Conservation (phyloP, 73 alveolate species). For the Paramecium primaurelia region DNA sequence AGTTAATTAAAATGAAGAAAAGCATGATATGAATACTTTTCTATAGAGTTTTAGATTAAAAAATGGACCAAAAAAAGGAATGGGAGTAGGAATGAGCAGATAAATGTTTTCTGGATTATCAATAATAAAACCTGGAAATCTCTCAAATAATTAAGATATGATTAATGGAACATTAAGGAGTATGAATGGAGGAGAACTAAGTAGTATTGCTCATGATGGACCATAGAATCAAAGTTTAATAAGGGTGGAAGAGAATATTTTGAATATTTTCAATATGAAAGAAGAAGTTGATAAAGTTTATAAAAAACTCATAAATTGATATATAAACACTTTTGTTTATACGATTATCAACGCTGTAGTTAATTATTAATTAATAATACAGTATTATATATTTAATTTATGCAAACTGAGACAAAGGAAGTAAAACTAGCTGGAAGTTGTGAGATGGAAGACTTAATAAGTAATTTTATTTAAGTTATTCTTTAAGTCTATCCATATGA, state of each 20-base stretch:
- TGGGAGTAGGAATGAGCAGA: neutral
- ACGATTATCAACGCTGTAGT: neutral
- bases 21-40: neutral
- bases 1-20: neutral
- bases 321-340: neutral
- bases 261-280: neutral
- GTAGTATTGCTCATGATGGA: neutral
- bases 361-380: neutral
- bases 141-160: neutral
- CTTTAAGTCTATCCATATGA: conserved; percentile 7
- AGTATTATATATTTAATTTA: neutral
- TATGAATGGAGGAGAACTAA: neutral
- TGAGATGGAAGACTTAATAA: conserved; percentile 36
- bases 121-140: neutral
- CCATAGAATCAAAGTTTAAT: neutral
- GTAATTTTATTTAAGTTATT: neutral
- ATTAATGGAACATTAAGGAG: neutral
- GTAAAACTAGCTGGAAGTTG: conserved; percentile 10
- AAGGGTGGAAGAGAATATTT: neutral
- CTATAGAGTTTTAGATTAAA: neutral
- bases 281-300: conserved; percentile 6
- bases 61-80: neutral
- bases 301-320: conserved; percentile 4
- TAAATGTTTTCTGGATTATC: neutral
- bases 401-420: neutral